Base-by-base conservation (phyloP, 768 basidiomycete genomes). In the Xanthoconium purpureum region DNA sequence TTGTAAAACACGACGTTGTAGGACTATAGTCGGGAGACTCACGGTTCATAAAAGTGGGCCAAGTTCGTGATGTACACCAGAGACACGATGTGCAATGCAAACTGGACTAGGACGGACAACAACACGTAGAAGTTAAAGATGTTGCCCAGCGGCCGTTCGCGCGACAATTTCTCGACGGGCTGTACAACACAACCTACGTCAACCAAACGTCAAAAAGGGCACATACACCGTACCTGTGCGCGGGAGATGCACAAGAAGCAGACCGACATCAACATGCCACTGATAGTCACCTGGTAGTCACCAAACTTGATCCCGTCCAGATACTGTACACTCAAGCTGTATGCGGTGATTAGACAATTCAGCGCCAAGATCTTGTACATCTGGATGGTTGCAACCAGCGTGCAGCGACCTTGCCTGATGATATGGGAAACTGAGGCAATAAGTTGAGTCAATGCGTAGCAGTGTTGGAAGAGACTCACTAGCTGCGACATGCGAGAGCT, bases 331-430 rank as follows among this genome's bases (percentile, higher is more conserved):
- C 91, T 94, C 58, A 98, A 78, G 70, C 92, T 95, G 76, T 96
- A 98, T n/a, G 97, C 97, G 4, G 95, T 96, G 73, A 98, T 99
- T 40, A 99, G 78, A 68, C 97, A 98, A 70, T 98, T 99, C 54
- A 99, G 76, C 1, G 96, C 97, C 37, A 99, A 78, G 63, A 99
- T 99, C 78, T 98, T 97, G 84, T 98, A 99, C 97, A 99, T 99
- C 75, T 99, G 97, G 52, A 96, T 89, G 4, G 97, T 99, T 3
- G 97, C 97, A 44, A 98, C 97, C 17, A 99, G 84, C 1, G 97
- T 99, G 77, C 97, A 98, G 30, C 97, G 91, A 24, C 97, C 97
- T 74, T 98, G 97, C 18, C 97, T 86, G 63, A 99, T 97, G 70
- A 99, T 98, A 69, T 96, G 94, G 18, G 91, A 89, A 65, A 99